A percentile compares a stretch with the other conserved stretches of the same genome.
phyloP scores from a whole-genome alignment of 805 yeast genomes.

The Candida tallmaniae region DNA sequence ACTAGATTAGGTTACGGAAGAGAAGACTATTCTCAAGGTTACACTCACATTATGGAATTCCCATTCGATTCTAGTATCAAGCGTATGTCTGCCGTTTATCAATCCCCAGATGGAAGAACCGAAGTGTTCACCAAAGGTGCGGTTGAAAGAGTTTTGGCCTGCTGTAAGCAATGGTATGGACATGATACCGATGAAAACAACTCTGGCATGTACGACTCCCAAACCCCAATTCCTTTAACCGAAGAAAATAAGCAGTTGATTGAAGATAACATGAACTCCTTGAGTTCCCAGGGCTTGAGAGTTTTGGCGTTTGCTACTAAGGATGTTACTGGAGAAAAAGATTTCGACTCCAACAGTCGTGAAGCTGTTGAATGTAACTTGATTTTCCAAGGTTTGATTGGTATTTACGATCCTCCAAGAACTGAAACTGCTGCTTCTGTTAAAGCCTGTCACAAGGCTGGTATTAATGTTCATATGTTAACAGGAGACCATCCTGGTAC shows the following conservation, averaged over 20 bases:
- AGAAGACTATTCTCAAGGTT: constrained; percentile 33
- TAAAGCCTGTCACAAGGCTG: constrained; percentile 64
- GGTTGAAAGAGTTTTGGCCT: constrained; percentile 59
- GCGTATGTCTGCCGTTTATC: constrained; percentile 64
- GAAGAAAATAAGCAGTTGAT: constrained; percentile 37
- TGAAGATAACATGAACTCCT: constrained; percentile 51
- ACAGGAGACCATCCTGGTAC: constrained; percentile 82
- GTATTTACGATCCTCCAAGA: constrained; percentile 80
- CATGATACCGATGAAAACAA: constrained; percentile 23
- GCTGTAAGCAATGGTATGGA: constrained; percentile 53
- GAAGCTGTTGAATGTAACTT: constrained; percentile 47
- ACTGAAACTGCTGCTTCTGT: constrained; percentile 64
- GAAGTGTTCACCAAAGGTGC: constrained; percentile 64
- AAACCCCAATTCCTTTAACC: constrained; percentile 26
- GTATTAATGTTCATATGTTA: constrained; percentile 75
- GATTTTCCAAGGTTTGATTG: constrained; percentile 62
- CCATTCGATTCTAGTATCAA: constrained; percentile 75
- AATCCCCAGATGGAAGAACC: constrained; percentile 17
- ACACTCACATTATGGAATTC: constrained; percentile 53
- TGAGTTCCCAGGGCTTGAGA: constrained; percentile 65
- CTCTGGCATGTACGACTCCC: constrained; percentile 13
- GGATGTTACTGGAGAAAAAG: constrained; percentile 15
- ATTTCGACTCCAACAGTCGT: constrained; percentile 22
- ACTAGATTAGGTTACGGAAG: constrained; percentile 53
- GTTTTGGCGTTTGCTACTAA: constrained; percentile 67